Evolutionary conservation across 176 grass and related monocot species (phyloP).

Genomic region (Phyllostachys edulis): DNA sequence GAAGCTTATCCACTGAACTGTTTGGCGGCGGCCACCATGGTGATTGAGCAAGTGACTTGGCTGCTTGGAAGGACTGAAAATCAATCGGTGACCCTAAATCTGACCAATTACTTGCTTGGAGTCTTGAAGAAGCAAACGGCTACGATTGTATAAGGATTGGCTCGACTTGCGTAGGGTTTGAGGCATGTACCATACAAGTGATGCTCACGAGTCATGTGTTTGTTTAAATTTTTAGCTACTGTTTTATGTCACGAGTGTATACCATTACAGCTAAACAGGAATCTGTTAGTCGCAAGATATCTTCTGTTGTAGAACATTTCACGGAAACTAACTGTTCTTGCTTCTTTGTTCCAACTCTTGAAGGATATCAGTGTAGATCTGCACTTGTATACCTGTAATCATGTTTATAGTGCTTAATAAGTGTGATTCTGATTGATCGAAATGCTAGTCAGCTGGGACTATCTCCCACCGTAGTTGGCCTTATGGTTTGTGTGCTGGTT

Average conservation of each 20-base stretch:
- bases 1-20: background rate
- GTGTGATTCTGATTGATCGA: background rate
- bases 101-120: slow-evolving; percentile 3
- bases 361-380: background rate
- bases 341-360: background rate
- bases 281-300: background rate
- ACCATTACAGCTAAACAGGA: background rate
- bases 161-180: background rate
- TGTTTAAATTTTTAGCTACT: background rate
- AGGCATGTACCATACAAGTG: slow-evolving; percentile 9
- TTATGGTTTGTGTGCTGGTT: too few species aligned
- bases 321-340: background rate
- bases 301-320: background rate
- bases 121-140: background rate
- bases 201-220: background rate
- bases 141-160: background rate
- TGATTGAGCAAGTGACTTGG: background rate
- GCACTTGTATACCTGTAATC: background rate
- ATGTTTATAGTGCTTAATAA: slow-evolving; percentile 4
- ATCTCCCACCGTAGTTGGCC: too few species aligned
- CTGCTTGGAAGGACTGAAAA: background rate
- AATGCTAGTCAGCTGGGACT: background rate
- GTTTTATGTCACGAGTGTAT: background rate
- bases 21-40: background rate
- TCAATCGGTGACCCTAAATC: background rate